Evolutionary conservation across 1,139 yeast species (phyloP), one percentile per base, ranked within the genome.

Genomic region (Suhomyces wounanorum): DNA sequence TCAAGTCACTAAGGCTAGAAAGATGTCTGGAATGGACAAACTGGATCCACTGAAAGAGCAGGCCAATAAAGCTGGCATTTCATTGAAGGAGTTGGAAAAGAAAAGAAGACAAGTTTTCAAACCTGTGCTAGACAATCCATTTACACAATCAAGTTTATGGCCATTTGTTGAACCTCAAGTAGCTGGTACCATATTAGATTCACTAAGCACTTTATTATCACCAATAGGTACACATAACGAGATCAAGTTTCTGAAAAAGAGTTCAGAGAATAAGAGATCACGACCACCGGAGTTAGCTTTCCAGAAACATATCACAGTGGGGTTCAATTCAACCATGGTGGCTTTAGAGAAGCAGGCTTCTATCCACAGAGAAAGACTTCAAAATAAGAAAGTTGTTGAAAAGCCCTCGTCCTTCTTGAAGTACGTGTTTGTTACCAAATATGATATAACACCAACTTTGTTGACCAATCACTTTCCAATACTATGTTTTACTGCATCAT

Each of bases 111-210:
- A 81, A 53, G 81, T 83, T 3, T 81, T 80, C 63, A 84, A 82
- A 60, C 87, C 89, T 0, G 71, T 84, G 5, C 69, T 84, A 18
- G 84, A 83, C 36, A 83, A 82, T 55, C 87, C 89, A 3, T 83
- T 69, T 59, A 78, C 86, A 0, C 75, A 72, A 49, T 69, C 78
- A 1, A 69, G 69, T 45, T 48, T 64, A 31, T 84, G 87, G 84
- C 88, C 88, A 1, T 64, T 65, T 31, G 65, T 83, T 0, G 74
- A 70, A 2, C 75, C 76, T 1, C 65, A 70, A 4, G 54, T 66
- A 0, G 76, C 78, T 3, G 52, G 54, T 1, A 72, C 71, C 47
- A 65, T 83, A 3, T 45, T 78, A 10, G 80, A 79, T 21, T 65
- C 73, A 16, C 62, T 84, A 13, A 60, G 68, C 13, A 62, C 72